These are phyloP conservation scores for Adansonia digitata DNA, from an alignment of 345 rosid genomes.

Conservation along the genomic window DNA sequence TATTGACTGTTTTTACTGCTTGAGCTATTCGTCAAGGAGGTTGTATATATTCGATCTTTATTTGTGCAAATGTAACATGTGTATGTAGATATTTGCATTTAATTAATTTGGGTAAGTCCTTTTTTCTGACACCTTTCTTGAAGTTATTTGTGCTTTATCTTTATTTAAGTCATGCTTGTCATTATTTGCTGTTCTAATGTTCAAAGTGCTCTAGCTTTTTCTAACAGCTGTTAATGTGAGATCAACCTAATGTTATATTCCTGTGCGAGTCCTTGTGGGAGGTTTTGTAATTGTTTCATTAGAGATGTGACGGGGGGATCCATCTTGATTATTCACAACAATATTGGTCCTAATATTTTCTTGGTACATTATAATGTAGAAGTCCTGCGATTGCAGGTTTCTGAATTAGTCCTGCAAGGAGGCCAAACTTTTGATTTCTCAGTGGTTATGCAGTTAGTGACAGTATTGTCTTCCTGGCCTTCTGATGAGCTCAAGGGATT, in stretches of 20 bases:
- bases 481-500: slow-evolving; percentile 67
- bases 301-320: neutral
- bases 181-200: neutral
- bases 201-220: neutral
- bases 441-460: slow-evolving; percentile 69
- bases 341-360: neutral
- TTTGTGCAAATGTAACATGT: neutral
- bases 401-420: slow-evolving; percentile 74
- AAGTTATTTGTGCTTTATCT: neutral
- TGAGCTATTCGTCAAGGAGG: neutral
- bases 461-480: slow-evolving; percentile 55
- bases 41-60: neutral
- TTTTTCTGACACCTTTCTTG: neutral
- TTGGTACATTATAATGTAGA: slow-evolving; percentile 35
- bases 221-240: neutral
- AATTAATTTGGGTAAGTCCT: neutral
- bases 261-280: neutral
- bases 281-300: neutral
- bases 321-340: neutral
- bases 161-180: neutral
- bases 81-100: neutral
- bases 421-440: slow-evolving; percentile 68
- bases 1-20: neutral
- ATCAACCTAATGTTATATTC: neutral
- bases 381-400: slow-evolving; percentile 47